Conservation (phyloP, 768 basidiomycete species). For the Rhodotorula diobovata region DNA sequence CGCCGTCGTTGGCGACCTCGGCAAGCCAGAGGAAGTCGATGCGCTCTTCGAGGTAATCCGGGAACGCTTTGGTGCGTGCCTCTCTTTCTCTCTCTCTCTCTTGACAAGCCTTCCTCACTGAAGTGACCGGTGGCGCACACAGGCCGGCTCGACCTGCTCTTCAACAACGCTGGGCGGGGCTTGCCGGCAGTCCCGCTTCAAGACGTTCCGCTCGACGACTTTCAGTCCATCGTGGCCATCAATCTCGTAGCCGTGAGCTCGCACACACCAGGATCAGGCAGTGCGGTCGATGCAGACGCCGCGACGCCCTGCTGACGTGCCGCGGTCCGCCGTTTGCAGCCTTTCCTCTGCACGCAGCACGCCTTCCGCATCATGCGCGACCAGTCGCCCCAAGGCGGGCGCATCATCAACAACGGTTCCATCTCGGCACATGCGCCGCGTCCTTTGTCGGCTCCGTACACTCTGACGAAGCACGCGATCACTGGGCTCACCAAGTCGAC, state of each 20-base stretch:
- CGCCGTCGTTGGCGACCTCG: constrained; percentile 62
- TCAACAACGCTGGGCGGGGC: constrained; percentile 76
- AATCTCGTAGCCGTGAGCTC: constrained; percentile 58
- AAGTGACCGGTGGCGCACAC: neutral
- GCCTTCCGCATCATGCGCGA: constrained; percentile 69
- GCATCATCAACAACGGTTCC: constrained; percentile 85
- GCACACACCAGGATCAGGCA: no score
- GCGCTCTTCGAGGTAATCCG: constrained; percentile 58
- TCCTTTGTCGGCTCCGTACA: constrained; percentile 60
- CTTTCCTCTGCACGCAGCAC: constrained; percentile 71
- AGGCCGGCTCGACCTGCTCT: constrained; percentile 70
- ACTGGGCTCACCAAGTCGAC: constrained; percentile 69
- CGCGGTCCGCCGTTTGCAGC: constrained; percentile 10
- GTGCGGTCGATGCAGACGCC: no score
- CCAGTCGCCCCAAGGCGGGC: constrained; percentile 62
- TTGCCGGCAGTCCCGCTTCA: constrained; percentile 57
- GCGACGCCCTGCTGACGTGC: neutral
- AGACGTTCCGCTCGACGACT: constrained; percentile 59
- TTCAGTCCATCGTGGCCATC: constrained; percentile 63
- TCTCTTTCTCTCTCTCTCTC: neutral
- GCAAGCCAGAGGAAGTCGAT: constrained; percentile 61
- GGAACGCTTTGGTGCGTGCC: constrained; percentile 56
- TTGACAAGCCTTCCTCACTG: neutral
- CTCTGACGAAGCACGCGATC: constrained; percentile 75
- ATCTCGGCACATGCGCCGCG: constrained; percentile 67